A percentile compares a stretch with the other conserved stretches of the same genome.
phyloP scores from a whole-genome alignment of 345 rosid genomes.

The Citrus unshiu region DNA sequence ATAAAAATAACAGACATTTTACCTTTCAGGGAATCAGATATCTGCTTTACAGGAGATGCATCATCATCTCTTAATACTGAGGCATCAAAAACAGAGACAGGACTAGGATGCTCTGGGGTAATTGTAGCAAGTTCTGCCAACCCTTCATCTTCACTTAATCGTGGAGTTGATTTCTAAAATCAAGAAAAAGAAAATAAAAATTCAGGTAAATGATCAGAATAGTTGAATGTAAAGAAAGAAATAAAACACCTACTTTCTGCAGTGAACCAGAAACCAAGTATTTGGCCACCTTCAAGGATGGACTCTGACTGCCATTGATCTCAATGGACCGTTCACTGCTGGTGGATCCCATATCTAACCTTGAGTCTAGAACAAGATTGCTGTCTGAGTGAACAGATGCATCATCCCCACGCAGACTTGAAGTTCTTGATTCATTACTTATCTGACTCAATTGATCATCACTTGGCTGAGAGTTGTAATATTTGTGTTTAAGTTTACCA shows the following conservation, averaged over 20 bases:
- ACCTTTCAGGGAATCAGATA: constrained; percentile 36
- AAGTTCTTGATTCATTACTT: constrained; percentile 66
- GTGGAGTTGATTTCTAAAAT: constrained; percentile 46
- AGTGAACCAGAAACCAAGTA: constrained; percentile 36
- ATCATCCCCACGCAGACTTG: constrained; percentile 56
- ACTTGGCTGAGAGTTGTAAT: constrained; percentile 37
- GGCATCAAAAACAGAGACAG: constrained; percentile 78
- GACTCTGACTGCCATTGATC: constrained; percentile 36
- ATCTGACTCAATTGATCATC: constrained; percentile 78
- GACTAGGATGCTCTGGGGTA: constrained; percentile 75
- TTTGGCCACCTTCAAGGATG: constrained; percentile 33
- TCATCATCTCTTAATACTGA: constrained; percentile 55
- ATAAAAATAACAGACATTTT: constrained; percentile 5
- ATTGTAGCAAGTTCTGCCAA: constrained; percentile 38
- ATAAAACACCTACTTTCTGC: constrained; percentile 47
- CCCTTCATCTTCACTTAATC: constrained; percentile 44
- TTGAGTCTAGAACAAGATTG: constrained; percentile 30
- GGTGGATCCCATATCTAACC: constrained; percentile 32
- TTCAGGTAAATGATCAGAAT: constrained; percentile 9
- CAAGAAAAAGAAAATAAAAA: constrained; percentile 8
- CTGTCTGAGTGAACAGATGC: constrained; percentile 53
- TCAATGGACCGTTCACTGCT: constrained; percentile 31
- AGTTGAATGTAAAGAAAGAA: background rate
- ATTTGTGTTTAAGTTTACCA: constrained; percentile 46
- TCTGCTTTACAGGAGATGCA: constrained; percentile 58